Conservation (phyloP, 768 basidiomycete genomes). For the Clavaria fumosa region DNA sequence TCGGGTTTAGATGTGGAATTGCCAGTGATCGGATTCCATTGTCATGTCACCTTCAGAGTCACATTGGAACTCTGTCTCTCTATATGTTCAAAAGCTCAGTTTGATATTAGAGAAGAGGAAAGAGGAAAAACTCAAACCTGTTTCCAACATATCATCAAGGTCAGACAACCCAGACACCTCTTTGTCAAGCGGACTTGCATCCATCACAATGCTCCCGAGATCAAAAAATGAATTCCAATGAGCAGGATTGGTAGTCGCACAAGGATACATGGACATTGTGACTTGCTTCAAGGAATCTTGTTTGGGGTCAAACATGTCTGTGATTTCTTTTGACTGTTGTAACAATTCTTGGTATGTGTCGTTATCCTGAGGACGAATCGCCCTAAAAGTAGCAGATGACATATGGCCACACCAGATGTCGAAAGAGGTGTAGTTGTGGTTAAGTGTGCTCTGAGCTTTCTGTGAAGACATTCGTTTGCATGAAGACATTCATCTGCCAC, state of each 20-base stretch:
- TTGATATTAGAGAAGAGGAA: too few species aligned
- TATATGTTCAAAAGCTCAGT: too few species aligned
- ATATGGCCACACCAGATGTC: conserved; percentile 6
- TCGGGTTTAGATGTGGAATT: too few species aligned
- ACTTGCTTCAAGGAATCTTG: conserved; percentile 1
- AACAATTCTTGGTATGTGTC: conserved; percentile 1
- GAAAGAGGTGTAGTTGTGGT: conserved; percentile 3
- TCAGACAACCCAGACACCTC: not conserved
- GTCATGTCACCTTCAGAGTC: too few species aligned
- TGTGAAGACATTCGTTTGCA: not conserved
- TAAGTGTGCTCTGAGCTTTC: not conserved
- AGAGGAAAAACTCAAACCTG: too few species aligned
- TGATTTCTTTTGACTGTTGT: not conserved
- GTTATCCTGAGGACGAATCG: conserved; percentile 2
- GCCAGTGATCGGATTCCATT: too few species aligned
- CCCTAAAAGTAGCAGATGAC: conserved; percentile 5
- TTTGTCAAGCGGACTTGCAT: not conserved
- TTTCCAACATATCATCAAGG: too few species aligned
- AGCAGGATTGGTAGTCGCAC: not conserved
- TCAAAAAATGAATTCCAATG: not conserved
- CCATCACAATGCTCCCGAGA: not conserved
- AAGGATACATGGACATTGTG: not conserved
- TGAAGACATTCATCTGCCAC: conserved; percentile 1
- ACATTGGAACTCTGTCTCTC: too few species aligned
- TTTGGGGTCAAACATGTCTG: not conserved